These are phyloP conservation scores for Cyphellophora europaea DNA, from an alignment of 2,329 filamentous ascomycete species.

Conservation along the genomic window DNA sequence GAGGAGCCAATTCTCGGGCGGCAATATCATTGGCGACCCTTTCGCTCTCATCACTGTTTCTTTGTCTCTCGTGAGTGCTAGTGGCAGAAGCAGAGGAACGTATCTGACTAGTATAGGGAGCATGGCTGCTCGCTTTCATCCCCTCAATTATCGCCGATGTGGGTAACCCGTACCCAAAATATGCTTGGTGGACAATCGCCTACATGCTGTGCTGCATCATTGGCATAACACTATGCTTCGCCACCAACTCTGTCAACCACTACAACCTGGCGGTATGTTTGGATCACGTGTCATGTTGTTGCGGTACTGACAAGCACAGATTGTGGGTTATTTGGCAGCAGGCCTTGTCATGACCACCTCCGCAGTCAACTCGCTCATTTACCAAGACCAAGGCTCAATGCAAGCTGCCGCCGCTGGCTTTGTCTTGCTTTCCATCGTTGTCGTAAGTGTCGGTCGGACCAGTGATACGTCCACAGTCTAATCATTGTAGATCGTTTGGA, in stretches of 20 bases:
- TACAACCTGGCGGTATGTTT: constrained; percentile 73
- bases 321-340: constrained; percentile 77
- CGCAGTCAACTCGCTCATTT: constrained; percentile 77
- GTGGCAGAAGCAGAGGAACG: constrained; percentile 9
- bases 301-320: constrained; percentile 31
- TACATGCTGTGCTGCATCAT: constrained; percentile 78
- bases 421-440: constrained; percentile 86
- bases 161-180: constrained; percentile 60
- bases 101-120: constrained; percentile 60
- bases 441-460: constrained; percentile 58
- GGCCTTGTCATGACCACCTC: constrained; percentile 80
- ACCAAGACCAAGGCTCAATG: constrained; percentile 60
- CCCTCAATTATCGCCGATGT: constrained; percentile 66
- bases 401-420: constrained; percentile 88
- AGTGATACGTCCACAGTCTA: constrained; percentile 1
- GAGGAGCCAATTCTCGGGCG: constrained; percentile 52
- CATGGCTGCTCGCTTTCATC: constrained; percentile 90
- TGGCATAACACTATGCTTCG: constrained; percentile 73
- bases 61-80: constrained; percentile 67
- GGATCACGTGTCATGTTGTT: neutral
- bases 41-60: constrained; percentile 92
- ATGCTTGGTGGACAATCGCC: constrained; percentile 83
- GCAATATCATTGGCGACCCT: constrained; percentile 90
- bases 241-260: constrained; percentile 71
- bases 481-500: constrained; percentile 98